Percentiles rank a stretch among this genome's conserved stretches.
phyloP scores from a whole-genome alignment of 2,329 filamentous ascomycete species.

The Zarea fungicola region DNA sequence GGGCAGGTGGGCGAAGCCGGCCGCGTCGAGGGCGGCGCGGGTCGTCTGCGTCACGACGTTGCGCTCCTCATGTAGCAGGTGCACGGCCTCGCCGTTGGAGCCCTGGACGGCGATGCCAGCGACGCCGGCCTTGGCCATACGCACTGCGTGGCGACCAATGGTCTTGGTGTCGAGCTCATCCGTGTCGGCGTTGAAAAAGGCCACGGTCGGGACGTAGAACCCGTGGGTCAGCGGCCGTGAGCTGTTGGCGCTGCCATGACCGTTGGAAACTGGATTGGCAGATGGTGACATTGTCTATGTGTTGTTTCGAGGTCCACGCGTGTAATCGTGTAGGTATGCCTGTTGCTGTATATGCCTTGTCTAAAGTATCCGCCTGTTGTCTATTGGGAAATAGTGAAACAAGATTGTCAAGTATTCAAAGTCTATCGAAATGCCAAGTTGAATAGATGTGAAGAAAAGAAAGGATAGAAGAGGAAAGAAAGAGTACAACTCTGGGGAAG shows the following conservation, averaged over 20 bases:
- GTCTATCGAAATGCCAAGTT: no score
- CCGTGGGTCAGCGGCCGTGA: constrained; percentile 41
- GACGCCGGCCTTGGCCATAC: constrained; percentile 68
- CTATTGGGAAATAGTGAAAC: no score
- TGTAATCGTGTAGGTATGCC: neutral
- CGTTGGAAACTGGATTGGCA: constrained; percentile 2
- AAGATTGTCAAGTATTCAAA: no score
- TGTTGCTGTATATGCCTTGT: neutral
- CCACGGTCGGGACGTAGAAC: constrained; percentile 69
- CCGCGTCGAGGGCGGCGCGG: constrained; percentile 59
- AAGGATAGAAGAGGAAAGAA: neutral
- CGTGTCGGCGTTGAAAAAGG: constrained; percentile 61
- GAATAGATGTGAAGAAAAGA: no score
- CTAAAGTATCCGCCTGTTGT: no score
- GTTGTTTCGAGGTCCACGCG: neutral
- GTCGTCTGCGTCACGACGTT: constrained; percentile 64
- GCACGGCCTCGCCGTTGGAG: constrained; percentile 78
- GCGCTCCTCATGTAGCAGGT: constrained; percentile 67
- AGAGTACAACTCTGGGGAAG: neutral
- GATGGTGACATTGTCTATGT: constrained; percentile 11
- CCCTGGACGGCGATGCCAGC: constrained; percentile 72
- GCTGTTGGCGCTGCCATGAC: constrained; percentile 19
- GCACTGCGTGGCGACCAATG: constrained; percentile 56
- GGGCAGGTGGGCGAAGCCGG: constrained; percentile 60
- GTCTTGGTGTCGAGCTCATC: constrained; percentile 63